These are phyloP conservation scores for Kwoniella heveanensis DNA, from an alignment of 768 basidiomycete genomes.

Conservation along the genomic window DNA sequence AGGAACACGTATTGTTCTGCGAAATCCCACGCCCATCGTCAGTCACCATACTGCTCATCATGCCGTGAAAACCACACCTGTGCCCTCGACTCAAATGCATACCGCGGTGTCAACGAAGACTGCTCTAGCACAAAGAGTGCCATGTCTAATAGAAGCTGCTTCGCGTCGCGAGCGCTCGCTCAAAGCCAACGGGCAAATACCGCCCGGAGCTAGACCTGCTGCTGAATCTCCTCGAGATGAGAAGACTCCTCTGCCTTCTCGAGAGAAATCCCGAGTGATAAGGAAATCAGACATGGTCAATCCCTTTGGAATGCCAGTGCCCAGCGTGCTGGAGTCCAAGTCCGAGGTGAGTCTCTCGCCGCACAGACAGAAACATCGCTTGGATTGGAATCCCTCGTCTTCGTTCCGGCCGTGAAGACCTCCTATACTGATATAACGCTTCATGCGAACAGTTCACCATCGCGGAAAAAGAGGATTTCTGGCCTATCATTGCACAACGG, in stretches of 20 bases:
- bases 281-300: not conserved
- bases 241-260: not conserved
- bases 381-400: no score
- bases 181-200: no score
- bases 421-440: no score
- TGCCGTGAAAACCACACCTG: not conserved
- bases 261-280: not conserved
- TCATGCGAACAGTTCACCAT: slow-evolving; percentile 27
- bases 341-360: slow-evolving; percentile 27
- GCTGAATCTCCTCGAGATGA: not conserved
- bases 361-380: no score
- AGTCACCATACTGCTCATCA: not conserved
- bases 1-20: not conserved
- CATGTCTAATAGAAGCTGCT: slow-evolving; percentile 32
- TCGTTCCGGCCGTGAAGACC: no score
- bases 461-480: slow-evolving; percentile 32
- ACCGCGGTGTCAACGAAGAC: not conserved
- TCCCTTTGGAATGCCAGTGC: slow-evolving; percentile 33
- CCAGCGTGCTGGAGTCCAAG: slow-evolving; percentile 25
- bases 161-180: slow-evolving; percentile 19
- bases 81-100: not conserved
- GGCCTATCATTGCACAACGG: slow-evolving; percentile 30
- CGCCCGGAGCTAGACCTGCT: no score
- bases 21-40: not conserved
- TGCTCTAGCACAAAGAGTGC: slow-evolving; percentile 6